phyloP scores from a whole-genome alignment of 768 basidiomycete genomes.

The Brasilioporus rufonigricans region DNA sequence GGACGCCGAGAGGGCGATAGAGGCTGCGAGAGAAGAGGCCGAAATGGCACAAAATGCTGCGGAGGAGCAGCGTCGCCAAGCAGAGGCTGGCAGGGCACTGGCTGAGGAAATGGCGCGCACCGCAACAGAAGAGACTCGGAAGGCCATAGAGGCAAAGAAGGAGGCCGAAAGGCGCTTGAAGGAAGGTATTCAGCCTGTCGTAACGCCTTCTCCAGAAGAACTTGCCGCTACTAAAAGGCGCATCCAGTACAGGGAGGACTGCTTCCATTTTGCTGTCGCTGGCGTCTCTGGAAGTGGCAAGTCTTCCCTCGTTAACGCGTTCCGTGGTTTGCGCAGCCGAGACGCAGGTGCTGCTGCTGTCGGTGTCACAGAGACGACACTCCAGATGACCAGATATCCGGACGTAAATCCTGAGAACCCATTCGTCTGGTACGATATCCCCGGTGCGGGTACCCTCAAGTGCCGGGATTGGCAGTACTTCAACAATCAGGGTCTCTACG shows the following conservation, averaged over 20 bases:
- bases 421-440: slow-evolving; percentile 23
- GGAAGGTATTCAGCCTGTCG: slow-evolving; percentile 23
- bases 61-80: slow-evolving; percentile 19
- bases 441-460: slow-evolving; percentile 20
- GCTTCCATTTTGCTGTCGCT: slow-evolving; percentile 35
- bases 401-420: slow-evolving; percentile 1
- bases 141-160: slow-evolving; percentile 14
- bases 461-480: slow-evolving; percentile 23
- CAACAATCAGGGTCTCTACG: slow-evolving; percentile 20
- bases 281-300: slow-evolving; percentile 36
- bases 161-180: slow-evolving; percentile 15
- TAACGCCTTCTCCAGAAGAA: slow-evolving; percentile 14
- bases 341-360: no score
- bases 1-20: slow-evolving; percentile 6
- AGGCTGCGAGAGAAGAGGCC: slow-evolving; percentile 9
- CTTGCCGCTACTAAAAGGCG: slow-evolving; percentile 13
- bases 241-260: slow-evolving; percentile 24
- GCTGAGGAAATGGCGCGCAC: slow-evolving; percentile 11
- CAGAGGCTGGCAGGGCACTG: slow-evolving; percentile 13
- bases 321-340: slow-evolving; percentile 26
- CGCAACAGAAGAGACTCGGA: slow-evolving; percentile 14
- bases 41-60: slow-evolving; percentile 12
- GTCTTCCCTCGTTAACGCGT: slow-evolving; percentile 36
- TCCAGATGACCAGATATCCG: no score
- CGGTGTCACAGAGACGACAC: no score